These are phyloP conservation scores for Komagataea norvegica DNA, from an alignment of 1,139 yeast genomes.

Conservation along the genomic window DNA sequence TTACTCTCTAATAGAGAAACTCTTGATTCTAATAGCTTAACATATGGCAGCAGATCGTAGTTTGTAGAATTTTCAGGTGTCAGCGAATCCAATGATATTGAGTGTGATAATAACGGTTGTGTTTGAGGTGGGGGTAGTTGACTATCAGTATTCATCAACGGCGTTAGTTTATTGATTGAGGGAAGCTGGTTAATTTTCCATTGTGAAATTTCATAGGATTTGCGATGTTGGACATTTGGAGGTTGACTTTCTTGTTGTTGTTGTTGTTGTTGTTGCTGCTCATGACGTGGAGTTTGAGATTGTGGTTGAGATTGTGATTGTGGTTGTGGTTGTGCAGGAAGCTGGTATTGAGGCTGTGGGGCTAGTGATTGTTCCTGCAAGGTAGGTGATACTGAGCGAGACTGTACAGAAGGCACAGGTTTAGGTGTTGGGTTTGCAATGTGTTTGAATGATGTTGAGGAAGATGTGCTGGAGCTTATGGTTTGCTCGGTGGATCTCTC, in stretches of 20 bases:
- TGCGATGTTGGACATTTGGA: not conserved
- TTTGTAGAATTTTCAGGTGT: constrained; percentile 4
- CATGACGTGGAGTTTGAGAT: not conserved
- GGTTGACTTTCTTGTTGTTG: not conserved
- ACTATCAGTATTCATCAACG: constrained; percentile 5
- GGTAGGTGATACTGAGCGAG: too few relatives aligned
- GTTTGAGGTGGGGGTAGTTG: constrained; percentile 1
- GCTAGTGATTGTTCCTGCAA: not conserved
- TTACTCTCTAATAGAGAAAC: constrained; percentile 32
- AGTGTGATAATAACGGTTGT: constrained; percentile 1
- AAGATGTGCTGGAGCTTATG: not conserved
- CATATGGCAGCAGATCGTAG: constrained; percentile 18
- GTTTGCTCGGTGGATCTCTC: not conserved
- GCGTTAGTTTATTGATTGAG: constrained; percentile 12
- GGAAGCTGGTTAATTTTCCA: constrained; percentile 18
- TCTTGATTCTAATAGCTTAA: constrained; percentile 21
- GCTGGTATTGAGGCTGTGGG: not conserved
- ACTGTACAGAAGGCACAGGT: not conserved
- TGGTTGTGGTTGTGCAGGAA: constrained; percentile 1
- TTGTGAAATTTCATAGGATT: constrained; percentile 12
- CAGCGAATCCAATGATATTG: constrained; percentile 4
- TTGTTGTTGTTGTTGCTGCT: not conserved
- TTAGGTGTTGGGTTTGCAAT: not conserved
- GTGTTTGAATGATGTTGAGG: not conserved
- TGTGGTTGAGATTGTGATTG: not conserved